phyloP scores from a whole-genome alignment of 805 yeast species.

The Yamadazyma ubonensis region DNA sequence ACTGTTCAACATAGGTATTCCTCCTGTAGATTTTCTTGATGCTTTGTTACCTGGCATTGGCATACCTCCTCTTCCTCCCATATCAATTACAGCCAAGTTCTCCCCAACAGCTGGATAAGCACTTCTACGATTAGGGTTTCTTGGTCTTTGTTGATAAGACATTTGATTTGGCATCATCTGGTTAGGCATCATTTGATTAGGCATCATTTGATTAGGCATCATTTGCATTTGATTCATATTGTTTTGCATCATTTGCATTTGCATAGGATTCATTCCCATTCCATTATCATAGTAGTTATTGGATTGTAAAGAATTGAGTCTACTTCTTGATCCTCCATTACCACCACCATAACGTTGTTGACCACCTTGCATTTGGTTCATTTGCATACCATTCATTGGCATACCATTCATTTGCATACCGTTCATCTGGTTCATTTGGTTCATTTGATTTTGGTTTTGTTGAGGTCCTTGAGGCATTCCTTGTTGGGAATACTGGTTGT shows the following conservation, averaged over 20 bases:
- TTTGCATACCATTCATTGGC: conserved; percentile 10
- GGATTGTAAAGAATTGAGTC: conserved; percentile 17
- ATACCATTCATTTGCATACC: conserved; percentile 11
- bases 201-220: conserved; percentile 11
- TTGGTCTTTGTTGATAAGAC: conserved; percentile 20
- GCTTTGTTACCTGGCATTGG: conserved; percentile 33
- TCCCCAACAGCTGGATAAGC: conserved; percentile 31
- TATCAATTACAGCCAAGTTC: conserved; percentile 31
- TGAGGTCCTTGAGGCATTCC: conserved; percentile 1
- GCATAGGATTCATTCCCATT: conserved; percentile 12
- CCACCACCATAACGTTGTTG: conserved; percentile 5
- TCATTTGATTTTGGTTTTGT: conserved; percentile 3
- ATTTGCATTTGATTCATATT: conserved; percentile 11
- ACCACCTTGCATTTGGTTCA: conserved; percentile 1
- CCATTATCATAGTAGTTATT: conserved; percentile 13
- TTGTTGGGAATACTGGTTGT: background rate
- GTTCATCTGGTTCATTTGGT: conserved; percentile 13
- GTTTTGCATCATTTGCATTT: conserved; percentile 12
- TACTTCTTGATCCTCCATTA: conserved; percentile 8
- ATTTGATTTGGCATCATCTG: conserved; percentile 11
- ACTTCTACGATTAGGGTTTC: conserved; percentile 36
- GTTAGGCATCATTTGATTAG: conserved; percentile 9
- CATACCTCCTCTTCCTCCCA: conserved; percentile 50
- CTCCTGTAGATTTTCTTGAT: conserved; percentile 18
- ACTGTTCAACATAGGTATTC: conserved; percentile 10